Conservation (phyloP, 2,329 filamentous ascomycete species). For the Penicillium sp. region DNA sequence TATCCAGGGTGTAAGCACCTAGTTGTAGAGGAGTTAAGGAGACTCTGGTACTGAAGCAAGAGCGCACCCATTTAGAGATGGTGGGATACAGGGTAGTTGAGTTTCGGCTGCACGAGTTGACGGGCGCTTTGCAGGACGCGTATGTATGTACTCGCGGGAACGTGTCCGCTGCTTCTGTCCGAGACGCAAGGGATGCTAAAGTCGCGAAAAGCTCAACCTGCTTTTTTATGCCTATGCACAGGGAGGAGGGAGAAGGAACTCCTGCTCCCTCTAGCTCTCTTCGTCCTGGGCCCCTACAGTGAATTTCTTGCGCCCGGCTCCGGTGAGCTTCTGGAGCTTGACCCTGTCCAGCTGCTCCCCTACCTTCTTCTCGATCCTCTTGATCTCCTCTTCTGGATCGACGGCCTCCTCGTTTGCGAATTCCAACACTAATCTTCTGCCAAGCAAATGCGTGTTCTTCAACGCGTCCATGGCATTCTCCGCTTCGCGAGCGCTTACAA, state of each 20-base stretch:
- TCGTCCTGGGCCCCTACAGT: slow-evolving; percentile 75
- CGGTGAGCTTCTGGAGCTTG: slow-evolving; percentile 84
- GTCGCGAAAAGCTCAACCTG: slow-evolving; percentile 27
- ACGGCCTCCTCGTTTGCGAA: slow-evolving; percentile 87
- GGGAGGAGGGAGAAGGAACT: slow-evolving; percentile 29
- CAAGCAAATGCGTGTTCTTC: slow-evolving; percentile 89
- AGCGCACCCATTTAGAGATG: slow-evolving; percentile 14
- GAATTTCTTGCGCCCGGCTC: slow-evolving; percentile 82
- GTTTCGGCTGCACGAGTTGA: slow-evolving; percentile 34
- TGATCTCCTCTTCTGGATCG: slow-evolving; percentile 94
- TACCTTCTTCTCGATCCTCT: slow-evolving; percentile 96
- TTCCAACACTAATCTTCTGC: slow-evolving; percentile 85
- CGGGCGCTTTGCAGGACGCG: slow-evolving; percentile 32
- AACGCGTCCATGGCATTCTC: slow-evolving; percentile 88
- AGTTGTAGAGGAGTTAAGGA: slow-evolving; percentile 24
- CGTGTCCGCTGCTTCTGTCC: slow-evolving; percentile 36
- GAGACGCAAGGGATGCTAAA: slow-evolving; percentile 39
- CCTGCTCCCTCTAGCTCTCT: slow-evolving; percentile 51
- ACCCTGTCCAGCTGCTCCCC: slow-evolving; percentile 89
- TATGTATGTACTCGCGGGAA: slow-evolving; percentile 40
- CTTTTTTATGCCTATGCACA: slow-evolving; percentile 35
- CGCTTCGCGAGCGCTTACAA: slow-evolving; percentile 88
- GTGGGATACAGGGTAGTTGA: slow-evolving; percentile 29
- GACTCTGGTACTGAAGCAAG: slow-evolving; percentile 22
- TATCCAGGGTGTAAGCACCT: slow-evolving; percentile 26